A percentile compares a stretch with the other conserved stretches of the same genome.
phyloP scores from a whole-genome alignment of 106 monocot genomes.

The Dendrobium catenatum region DNA sequence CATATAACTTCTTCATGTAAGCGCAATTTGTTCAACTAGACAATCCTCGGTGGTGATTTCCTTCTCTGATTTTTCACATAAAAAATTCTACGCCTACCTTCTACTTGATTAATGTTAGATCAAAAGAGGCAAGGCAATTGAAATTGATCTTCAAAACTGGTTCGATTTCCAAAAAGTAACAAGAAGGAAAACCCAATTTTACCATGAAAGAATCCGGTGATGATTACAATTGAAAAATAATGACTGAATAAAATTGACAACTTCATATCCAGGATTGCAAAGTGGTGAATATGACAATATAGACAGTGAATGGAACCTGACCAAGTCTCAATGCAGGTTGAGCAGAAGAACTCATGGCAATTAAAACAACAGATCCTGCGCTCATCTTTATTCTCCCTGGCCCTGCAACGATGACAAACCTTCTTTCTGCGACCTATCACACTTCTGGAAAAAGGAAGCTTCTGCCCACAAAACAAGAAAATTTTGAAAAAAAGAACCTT shows the following conservation, averaged over 20 bases:
- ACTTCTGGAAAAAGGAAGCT: slow-evolving; percentile 18
- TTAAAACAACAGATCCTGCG: not conserved
- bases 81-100: not conserved
- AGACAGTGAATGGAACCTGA: not conserved
- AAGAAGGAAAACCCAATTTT: not conserved
- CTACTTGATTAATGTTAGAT: not conserved
- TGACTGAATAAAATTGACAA: not conserved
- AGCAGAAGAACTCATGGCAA: not conserved
- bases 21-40: not conserved
- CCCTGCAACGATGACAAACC: slow-evolving; percentile 7
- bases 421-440: not conserved
- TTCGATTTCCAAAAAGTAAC: not conserved
- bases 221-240: not conserved
- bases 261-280: not conserved
- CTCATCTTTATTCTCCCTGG: not conserved
- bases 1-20: not conserved
- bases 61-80: not conserved
- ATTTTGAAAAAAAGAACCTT: not conserved
- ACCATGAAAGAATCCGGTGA: not conserved
- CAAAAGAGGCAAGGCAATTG: not conserved
- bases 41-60: not conserved
- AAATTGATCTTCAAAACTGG: not conserved
- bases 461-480: slow-evolving; percentile 21
- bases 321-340: slow-evolving; percentile 8
- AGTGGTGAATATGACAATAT: not conserved